Conservation (phyloP, 106 monocot genomes). For the Cymbidium sinense region DNA sequence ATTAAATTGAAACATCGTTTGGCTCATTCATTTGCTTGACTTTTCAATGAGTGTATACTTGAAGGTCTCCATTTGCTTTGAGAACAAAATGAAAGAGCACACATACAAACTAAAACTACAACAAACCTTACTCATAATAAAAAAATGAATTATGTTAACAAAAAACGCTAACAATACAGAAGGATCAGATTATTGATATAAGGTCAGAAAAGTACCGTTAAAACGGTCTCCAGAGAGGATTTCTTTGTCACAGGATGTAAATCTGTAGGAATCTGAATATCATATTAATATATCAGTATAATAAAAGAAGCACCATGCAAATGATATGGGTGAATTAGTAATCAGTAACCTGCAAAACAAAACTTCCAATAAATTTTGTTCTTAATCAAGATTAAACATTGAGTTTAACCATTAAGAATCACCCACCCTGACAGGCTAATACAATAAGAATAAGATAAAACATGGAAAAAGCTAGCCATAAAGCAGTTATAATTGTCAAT, state of each 20-base stretch:
- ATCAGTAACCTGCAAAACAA: neutral
- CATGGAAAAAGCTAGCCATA: neutral
- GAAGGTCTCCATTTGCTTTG: neutral
- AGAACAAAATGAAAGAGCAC: neutral
- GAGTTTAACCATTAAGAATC: neutral
- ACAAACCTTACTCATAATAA: neutral
- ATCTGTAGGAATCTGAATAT: constrained; percentile 91
- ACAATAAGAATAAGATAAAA: neutral
- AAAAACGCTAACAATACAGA: neutral
- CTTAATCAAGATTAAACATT: neutral
- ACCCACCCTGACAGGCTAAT: neutral
- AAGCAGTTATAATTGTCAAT: neutral
- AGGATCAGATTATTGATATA: neutral
- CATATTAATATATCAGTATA: constrained; percentile 8
- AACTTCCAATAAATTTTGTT: neutral
- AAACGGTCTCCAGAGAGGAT: constrained; percentile 91
- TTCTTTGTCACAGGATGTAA: constrained; percentile 91
- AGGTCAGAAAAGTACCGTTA: constrained; percentile 56
- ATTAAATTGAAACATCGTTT: neutral
- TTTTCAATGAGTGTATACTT: neutral
- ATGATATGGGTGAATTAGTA: neutral
- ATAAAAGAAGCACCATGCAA: neutral
- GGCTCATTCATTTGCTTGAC: neutral
- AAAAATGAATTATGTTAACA: neutral
- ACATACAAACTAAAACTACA: neutral